A percentile compares a stretch with the other conserved stretches of the same genome.
Conservation (phyloP, 192 early-diverging fungal genomes). For the Geranomyces michiganensis region DNA sequence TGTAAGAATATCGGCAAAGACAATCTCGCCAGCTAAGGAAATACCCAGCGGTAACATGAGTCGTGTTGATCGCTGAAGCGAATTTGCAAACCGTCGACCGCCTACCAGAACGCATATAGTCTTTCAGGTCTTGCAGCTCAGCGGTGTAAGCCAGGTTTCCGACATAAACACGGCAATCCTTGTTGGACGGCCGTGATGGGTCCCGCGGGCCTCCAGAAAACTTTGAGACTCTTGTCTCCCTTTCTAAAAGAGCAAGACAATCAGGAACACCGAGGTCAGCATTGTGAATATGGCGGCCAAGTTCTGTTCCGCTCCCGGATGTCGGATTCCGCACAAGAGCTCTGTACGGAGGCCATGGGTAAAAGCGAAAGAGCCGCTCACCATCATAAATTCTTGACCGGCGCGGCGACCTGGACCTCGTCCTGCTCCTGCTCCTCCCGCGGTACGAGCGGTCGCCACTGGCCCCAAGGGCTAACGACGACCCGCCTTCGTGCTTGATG, state of each 20-base stretch:
- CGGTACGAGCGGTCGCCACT: neutral
- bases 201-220: constrained; percentile 22
- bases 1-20: constrained; percentile 74
- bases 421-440: neutral
- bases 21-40: constrained; percentile 72
- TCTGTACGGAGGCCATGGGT: constrained; percentile 25
- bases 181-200: constrained; percentile 35
- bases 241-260: neutral
- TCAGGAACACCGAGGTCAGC: neutral
- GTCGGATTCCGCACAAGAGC: neutral
- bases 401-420: constrained; percentile 1
- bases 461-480: neutral
- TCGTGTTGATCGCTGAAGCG: neutral
- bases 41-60: neutral
- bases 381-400: neutral
- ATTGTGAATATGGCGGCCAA: too few species aligned
- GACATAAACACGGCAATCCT: constrained; percentile 76
- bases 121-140: constrained; percentile 75
- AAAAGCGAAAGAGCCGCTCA: too few species aligned
- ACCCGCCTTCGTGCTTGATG: neutral
- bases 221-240: constrained; percentile 15
- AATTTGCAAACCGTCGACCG: too few species aligned
- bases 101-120: constrained; percentile 77
- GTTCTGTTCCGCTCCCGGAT: neutral
- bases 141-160: constrained; percentile 80